Base-by-base conservation (phyloP, 2,329 filamentous ascomycete species). In the Xylaria multiplex region DNA sequence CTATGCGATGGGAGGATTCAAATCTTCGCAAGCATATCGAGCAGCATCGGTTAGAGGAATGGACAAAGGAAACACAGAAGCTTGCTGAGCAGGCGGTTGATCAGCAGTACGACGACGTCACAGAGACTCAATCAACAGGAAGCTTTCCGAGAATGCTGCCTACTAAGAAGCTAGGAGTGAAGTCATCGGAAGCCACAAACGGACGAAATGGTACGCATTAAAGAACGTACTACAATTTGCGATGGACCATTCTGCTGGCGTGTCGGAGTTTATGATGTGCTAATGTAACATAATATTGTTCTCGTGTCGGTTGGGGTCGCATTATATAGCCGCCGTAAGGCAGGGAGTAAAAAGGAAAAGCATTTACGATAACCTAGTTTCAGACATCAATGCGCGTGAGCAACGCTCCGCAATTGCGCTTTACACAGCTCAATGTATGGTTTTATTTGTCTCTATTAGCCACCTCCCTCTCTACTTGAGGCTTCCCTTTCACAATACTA, bases 1-100 rank as follows among this genome's bases (percentile, higher is more conserved):
- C 93, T 64, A 91, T 96, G 81, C 83, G 86, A 64, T 84, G 84
- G 64, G 93, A 97, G 79, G 91, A 95, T 74, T 84, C 85, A 66
- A 76, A 86, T 11, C 82, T 97, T 45, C 80, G 83, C 58, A 83
- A 84, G 57, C 88, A 88, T 75, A 83, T 96, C 22, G 86, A 91
- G 62, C 89, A 89, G 76, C 84, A 88, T 65, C 85, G 89, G 43
- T 84, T 97, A 11, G 87, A 88, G 6, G 84, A 90, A 62, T 97
- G 94, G 92, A 78, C 82, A 7, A 72, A 72, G 63, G 75, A 76
- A 62, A 73, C 73, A 13, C 69, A 70, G 37, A 75, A 72, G 50
- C 71, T 71, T 35, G 74, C 75, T 46, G 74, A 75, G 64, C 66
- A 74, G 19, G 72, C 74, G 3, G 74, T 77, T 24, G 68, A 75